Evolutionary conservation across 768 basidiomycete genomes (phyloP), one percentile per base, ranked within the genome.

Genomic region (Rhodocollybia butyracea): DNA sequence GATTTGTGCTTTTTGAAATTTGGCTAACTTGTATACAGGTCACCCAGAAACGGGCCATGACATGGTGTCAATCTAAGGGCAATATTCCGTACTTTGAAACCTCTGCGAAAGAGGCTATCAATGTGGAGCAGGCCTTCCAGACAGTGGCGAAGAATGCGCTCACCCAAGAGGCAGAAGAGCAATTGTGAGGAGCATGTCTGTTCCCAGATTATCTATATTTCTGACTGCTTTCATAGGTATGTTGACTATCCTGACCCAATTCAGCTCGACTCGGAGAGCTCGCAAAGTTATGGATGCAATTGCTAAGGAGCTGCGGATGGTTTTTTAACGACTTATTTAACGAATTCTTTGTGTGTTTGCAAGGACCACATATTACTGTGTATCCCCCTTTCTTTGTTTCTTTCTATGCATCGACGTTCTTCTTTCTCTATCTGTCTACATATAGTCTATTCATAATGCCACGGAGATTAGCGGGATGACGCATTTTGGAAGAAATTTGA

Each of bases 41-140:
- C 26, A 93, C 94, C 8, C 96, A 99, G 86, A 99, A 99, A 71
- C 90, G 96, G 40, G 96, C 97, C 17, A 98, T 98, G 94, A 93
- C 96, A 3, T 99, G 97, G 97, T 99, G 97, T 71, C 95, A 98
- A 65, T 89, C 95, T 56, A 98, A 98, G 76, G 96, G 96, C 68
- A 98, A 98, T 73, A 98, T 99, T 60, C 97, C 97, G 27, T 99
- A 98, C 75, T 99, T 98, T 70, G 97, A 99, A 77, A 98, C 97
- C 5, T 99, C 97, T 8, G 97, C 97, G 38, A 99, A 99, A 75
- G 97, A 99, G 73, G 96, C 97, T 11, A 98, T 98, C 80, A 99
- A 99, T 66, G 97, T 99, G 53, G 97, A 99, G 70, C 96, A 98
- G 70, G 97, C 96, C 3, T 99, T 99, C 86, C 95, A 97, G 73